A percentile compares a stretch with the other conserved stretches of the same genome.
These are phyloP conservation scores for Magnolia officinalis DNA, from an alignment of 164 flowering plant genomes.

Conservation along the genomic window DNA sequence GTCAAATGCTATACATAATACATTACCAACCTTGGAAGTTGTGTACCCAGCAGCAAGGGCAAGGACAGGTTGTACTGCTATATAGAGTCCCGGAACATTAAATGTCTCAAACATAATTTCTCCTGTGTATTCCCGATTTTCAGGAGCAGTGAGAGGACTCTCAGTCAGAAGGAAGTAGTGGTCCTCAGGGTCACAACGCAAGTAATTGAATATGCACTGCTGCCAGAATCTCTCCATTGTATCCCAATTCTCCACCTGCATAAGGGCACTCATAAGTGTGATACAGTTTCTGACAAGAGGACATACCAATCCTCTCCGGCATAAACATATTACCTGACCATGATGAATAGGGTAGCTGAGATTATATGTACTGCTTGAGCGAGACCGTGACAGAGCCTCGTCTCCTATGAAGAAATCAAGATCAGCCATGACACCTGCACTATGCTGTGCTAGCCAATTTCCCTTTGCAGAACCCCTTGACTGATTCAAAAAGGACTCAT, in stretches of 20 bases:
- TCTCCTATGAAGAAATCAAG: conserved; percentile 94
- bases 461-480: conserved; percentile 55
- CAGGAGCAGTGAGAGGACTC: conserved; percentile 94
- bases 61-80: conserved; percentile 95
- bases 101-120: conserved; percentile 99
- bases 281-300: neutral
- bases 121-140: conserved; percentile 92
- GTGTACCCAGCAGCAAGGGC: conserved; percentile 99
- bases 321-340: conserved; percentile 44
- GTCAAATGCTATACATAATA: neutral
- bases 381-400: conserved; percentile 68
- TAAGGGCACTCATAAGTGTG: neutral
- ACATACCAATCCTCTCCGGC: neutral
- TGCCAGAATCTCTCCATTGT: conserved; percentile 99
- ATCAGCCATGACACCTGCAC: conserved; percentile 99
- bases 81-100: conserved; percentile 97
- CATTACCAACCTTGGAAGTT: conserved; percentile 67
- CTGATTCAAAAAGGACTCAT: conserved; percentile 81
- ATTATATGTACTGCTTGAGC: conserved; percentile 72
- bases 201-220: conserved; percentile 91
- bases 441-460: conserved; percentile 83
- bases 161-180: conserved; percentile 94
- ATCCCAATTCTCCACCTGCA: conserved; percentile 90
- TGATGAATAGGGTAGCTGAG: conserved; percentile 79
- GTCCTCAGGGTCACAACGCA: conserved; percentile 98